Evolutionary conservation across 768 basidiomycete species (phyloP).

Genomic region (Ramaria sp.): DNA sequence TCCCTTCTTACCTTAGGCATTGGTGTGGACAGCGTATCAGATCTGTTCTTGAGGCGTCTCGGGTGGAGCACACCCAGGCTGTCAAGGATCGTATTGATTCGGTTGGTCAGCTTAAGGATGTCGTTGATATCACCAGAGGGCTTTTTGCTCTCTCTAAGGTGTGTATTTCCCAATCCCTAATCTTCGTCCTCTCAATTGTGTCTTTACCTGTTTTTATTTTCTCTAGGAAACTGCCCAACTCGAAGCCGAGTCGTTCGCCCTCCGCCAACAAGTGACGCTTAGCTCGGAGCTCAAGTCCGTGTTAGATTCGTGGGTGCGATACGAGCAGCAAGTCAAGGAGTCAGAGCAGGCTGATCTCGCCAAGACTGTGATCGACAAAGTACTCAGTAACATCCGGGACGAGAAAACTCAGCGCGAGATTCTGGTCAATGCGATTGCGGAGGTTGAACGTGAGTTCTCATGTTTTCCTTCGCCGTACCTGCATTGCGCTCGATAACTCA

Average conservation of each 20-base stretch:
- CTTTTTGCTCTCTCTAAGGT: conserved; percentile 93
- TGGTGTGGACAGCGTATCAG: conserved; percentile 45
- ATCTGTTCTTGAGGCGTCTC: conserved; percentile 68
- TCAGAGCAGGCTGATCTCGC: conserved; percentile 90
- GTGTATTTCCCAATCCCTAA: conserved; percentile 13
- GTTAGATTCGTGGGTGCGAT: conserved; percentile 96
- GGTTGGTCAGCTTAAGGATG: conserved; percentile 93
- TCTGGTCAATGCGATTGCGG: conserved; percentile 63
- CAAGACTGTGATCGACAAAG: conserved; percentile 79
- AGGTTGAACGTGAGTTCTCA: conserved; percentile 79
- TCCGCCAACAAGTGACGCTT: conserved; percentile 79
- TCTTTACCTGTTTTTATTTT: not conserved
- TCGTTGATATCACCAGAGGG: conserved; percentile 78
- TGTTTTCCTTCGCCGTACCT: not conserved
- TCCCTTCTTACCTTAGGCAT: not conserved
- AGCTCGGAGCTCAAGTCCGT: conserved; percentile 87
- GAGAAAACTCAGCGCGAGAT: conserved; percentile 87
- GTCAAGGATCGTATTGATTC: conserved; percentile 88
- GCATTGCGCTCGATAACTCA: not conserved
- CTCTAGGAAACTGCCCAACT: conserved; percentile 80
- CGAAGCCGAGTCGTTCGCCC: conserved; percentile 83
- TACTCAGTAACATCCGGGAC: conserved; percentile 71
- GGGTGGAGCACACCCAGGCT: conserved; percentile 83
- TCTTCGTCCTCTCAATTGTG: not conserved
- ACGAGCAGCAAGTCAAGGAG: conserved; percentile 94